phyloP scores from a whole-genome alignment of 805 yeast genomes.

The Yarrowia divulgata region DNA sequence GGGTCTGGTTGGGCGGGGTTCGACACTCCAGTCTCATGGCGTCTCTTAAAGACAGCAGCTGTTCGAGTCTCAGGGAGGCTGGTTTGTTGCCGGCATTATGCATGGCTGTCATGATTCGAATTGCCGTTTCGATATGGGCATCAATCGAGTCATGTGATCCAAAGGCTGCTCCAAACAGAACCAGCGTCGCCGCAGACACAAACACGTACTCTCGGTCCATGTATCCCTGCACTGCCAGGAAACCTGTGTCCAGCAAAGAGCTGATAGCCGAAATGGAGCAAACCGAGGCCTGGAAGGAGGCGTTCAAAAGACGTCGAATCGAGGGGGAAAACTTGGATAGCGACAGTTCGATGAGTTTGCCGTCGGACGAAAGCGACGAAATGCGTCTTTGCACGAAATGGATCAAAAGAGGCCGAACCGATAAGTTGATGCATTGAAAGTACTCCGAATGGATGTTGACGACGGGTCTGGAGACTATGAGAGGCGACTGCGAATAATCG shows the following conservation, averaged over 20 bases:
- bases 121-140: conserved; percentile 42
- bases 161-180: conserved; percentile 44
- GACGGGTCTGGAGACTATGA: conserved; percentile 41
- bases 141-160: conserved; percentile 41
- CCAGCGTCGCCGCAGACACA: conserved; percentile 45
- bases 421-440: conserved; percentile 44
- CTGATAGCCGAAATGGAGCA: conserved; percentile 43
- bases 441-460: conserved; percentile 45
- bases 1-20: neutral
- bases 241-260: conserved; percentile 30
- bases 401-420: conserved; percentile 45
- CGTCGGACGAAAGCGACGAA: conserved; percentile 15
- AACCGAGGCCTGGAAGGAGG: conserved; percentile 45
- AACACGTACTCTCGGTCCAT: conserved; percentile 45
- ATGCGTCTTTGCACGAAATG: conserved; percentile 45
- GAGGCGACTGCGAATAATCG: conserved; percentile 39
- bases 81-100: conserved; percentile 42
- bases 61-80: conserved; percentile 41
- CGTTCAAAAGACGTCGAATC: conserved; percentile 42
- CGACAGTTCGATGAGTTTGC: conserved; percentile 41
- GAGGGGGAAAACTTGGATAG: conserved; percentile 41
- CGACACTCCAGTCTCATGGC: conserved; percentile 39
- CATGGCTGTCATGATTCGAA: conserved; percentile 41
- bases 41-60: conserved; percentile 41
- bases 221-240: conserved; percentile 43